Percentiles rank a stretch among this genome's conserved stretches.
These are phyloP conservation scores for Escovopsis sp. DNA, from an alignment of 2,329 filamentous ascomycete species.

Conservation along the genomic window DNA sequence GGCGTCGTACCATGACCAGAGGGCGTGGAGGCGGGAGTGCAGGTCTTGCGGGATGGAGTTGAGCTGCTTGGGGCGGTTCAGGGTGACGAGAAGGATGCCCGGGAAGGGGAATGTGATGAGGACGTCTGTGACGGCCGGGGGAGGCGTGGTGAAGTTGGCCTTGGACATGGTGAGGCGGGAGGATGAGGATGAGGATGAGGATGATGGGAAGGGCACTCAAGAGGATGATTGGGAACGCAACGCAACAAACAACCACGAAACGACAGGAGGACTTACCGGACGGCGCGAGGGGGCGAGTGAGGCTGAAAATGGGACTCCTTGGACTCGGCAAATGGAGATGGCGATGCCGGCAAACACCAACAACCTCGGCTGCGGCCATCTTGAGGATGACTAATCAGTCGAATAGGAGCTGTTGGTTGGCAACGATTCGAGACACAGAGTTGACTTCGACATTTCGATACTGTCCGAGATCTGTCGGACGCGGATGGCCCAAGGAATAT, in stretches of 20 bases:
- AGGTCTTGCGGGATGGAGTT: conserved; percentile 38
- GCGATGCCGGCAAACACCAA: background rate
- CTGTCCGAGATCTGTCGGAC: too few species aligned
- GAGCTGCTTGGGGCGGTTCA: conserved; percentile 42
- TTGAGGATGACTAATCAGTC: too few species aligned
- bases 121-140: conserved; percentile 26
- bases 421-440: too few species aligned
- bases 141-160: conserved; percentile 16
- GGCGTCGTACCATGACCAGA: conserved; percentile 47
- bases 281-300: background rate
- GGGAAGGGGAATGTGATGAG: conserved; percentile 35
- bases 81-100: conserved; percentile 43
- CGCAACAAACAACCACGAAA: background rate
- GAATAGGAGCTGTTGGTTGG: too few species aligned
- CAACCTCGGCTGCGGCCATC: too few species aligned
- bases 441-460: too few species aligned
- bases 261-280: too few species aligned
- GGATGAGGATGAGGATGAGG: background rate
- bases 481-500: too few species aligned
- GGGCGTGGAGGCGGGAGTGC: conserved; percentile 32
- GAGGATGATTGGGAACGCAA: background rate
- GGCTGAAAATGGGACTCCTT: background rate
- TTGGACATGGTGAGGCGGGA: conserved; percentile 7
- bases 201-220: background rate
- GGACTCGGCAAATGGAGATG: background rate